Percentiles rank a stretch among this genome's conserved stretches.
Conservation (phyloP, 345 rosid species). For the Acer saccharum region DNA sequence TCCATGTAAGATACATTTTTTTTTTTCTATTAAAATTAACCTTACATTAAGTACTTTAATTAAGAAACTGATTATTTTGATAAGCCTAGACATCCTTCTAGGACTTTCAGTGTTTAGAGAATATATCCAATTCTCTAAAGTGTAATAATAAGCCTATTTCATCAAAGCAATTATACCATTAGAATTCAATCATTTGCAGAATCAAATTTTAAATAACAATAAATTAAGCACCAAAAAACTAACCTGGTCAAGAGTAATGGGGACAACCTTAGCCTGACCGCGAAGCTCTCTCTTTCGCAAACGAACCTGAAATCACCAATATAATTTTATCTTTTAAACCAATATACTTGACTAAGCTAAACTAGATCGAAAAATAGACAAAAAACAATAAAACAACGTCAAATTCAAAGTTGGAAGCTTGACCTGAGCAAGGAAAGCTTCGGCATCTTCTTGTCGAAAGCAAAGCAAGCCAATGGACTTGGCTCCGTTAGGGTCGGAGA, state of each 20-base stretch:
- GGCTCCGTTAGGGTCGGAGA: conserved; percentile 84
- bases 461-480: conserved; percentile 93
- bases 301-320: conserved; percentile 53
- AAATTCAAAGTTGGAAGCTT: background rate
- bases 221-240: background rate
- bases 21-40: background rate
- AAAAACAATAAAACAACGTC: background rate
- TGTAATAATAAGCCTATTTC: background rate
- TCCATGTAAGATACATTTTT: background rate
- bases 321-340: background rate
- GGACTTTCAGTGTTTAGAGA: background rate
- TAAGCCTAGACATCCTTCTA: too few relatives aligned
- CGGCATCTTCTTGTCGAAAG: conserved; percentile 93
- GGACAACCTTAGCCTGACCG: conserved; percentile 77
- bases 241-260: conserved; percentile 92
- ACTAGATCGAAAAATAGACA: background rate
- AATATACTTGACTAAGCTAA: too few relatives aligned
- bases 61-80: too few relatives aligned
- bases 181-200: too few relatives aligned
- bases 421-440: conserved; percentile 89
- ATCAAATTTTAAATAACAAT: too few relatives aligned
- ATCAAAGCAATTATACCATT: background rate
- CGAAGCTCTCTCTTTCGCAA: conserved; percentile 74
- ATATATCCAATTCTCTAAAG: background rate
- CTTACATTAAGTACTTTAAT: too few relatives aligned